Evolutionary conservation across 2,329 filamentous ascomycete species (phyloP), one percentile per base, ranked within the genome.

Genomic region (Fusarium guadeloupense): DNA sequence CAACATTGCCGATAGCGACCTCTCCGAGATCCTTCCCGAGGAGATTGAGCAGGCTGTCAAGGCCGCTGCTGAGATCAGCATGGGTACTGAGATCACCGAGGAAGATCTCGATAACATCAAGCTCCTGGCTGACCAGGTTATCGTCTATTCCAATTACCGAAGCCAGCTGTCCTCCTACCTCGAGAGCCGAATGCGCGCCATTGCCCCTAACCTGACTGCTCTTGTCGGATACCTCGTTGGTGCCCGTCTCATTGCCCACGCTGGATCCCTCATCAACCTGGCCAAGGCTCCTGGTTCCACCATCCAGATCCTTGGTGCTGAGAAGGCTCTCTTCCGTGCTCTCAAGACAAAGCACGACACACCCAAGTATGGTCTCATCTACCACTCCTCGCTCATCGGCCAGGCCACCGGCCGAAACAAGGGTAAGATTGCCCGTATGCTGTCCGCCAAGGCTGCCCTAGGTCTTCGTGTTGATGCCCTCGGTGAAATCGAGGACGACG

Each of bases 271-370:
- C 69, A 90, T 96, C 84, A 97, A 90, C 81, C 85, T 99, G 44
- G 93, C 95, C 75, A 98, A 98, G 85, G 91, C 90, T 69, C 93
- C 95, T 58, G 93, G 92, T 79, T 95, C 91, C 72, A 99, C 95
- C 62, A 92, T 99, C 67, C 95, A 99, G 83, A 97, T 99, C 73
- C 88, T 98, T 52, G 95, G 95, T 82, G 95, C 95, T 58, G 95
- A 99, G 82, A 99, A 99, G 85, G 95, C 95, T 8, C 87, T 99
- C 38, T 99, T 99, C 89, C 89, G 95, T 73, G 95, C 95, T 17
- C 84, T 99, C 64, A 99, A 99, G 87, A 99, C 95, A 43, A 98
- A 99, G 85, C 94, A 98, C 78, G 93, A 97, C 74, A 99, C 95
- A 33, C 95, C 95, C 74, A 99, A 98, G 80, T 99, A 98, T 72